These are phyloP conservation scores for Barnettozyma wickerhamii DNA, from an alignment of 805 yeast genomes.

Conservation along the genomic window DNA sequence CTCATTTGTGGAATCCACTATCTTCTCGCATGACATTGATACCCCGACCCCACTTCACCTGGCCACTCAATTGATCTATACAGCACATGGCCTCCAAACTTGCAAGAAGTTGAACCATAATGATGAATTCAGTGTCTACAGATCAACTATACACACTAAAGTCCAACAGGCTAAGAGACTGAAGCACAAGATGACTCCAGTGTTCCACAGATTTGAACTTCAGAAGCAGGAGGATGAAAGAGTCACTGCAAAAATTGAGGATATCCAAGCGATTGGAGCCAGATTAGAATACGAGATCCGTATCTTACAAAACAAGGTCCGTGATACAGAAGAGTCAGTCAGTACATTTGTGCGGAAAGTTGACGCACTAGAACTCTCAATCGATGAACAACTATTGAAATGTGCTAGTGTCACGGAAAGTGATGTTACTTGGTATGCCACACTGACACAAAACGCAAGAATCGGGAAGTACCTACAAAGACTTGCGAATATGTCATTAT, in stretches of 20 bases:
- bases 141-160: conserved; percentile 1
- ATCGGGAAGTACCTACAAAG: neutral
- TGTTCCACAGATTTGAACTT: conserved; percentile 18
- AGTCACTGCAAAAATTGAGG: conserved; percentile 38
- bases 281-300: conserved; percentile 63
- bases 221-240: conserved; percentile 25
- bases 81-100: conserved; percentile 4
- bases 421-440: neutral
- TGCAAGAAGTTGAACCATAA: neutral
- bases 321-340: conserved; percentile 63
- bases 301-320: conserved; percentile 52
- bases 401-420: neutral
- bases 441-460: conserved; percentile 1
- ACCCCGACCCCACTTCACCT: conserved; percentile 11
- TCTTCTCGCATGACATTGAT: conserved; percentile 10
- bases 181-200: conserved; percentile 16
- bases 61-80: conserved; percentile 10
- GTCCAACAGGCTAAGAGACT: conserved; percentile 6
- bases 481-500: neutral
- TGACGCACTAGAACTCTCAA: conserved; percentile 27
- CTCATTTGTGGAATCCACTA: conserved; percentile 26
- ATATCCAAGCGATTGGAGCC: conserved; percentile 52
- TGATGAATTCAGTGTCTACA: neutral
- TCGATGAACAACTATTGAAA: conserved; percentile 8
- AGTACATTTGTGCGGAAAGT: conserved; percentile 38